phyloP scores from a whole-genome alignment of 2,329 filamentous ascomycete species.

The Aureobasidium sp. region DNA sequence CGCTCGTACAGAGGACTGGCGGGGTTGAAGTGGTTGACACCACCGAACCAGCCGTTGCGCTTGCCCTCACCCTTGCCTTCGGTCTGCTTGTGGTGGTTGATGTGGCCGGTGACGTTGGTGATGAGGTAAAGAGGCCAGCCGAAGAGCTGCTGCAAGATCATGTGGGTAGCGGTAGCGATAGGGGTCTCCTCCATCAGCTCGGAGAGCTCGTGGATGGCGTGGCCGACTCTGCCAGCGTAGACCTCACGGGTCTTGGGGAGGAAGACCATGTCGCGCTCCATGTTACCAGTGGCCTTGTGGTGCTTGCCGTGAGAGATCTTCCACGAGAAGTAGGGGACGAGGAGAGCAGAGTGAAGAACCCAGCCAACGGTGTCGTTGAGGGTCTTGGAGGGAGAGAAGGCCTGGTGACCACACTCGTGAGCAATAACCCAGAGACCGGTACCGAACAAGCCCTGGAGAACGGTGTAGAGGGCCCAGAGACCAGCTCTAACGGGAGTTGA shows the following conservation, averaged over 20 bases:
- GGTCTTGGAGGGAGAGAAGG: no score
- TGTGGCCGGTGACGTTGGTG: slow-evolving; percentile 44
- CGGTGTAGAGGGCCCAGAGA: slow-evolving; percentile 60
- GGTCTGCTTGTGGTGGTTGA: slow-evolving; percentile 81
- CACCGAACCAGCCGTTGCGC: slow-evolving; percentile 66
- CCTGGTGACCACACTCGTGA: no score
- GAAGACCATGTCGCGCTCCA: no score
- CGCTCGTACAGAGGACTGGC: slow-evolving; percentile 83
- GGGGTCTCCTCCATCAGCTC: slow-evolving; percentile 95
- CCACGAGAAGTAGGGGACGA: no score
- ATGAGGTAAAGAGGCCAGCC: no score
- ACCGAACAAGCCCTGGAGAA: slow-evolving; percentile 84
- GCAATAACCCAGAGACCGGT: slow-evolving; percentile 49
- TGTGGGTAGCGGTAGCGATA: slow-evolving; percentile 63
- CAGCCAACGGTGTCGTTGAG: no score
- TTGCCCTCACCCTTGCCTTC: slow-evolving; percentile 94
- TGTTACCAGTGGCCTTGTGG: no score
- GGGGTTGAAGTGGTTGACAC: slow-evolving; percentile 94
- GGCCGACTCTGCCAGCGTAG: slow-evolving; percentile 67
- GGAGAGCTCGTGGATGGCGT: slow-evolving; percentile 67
- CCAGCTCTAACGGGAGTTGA: slow-evolving; percentile 56
- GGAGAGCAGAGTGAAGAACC: no score
- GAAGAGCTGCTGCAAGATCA: slow-evolving; percentile 54
- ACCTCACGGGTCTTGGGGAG: slow-evolving; percentile 63
- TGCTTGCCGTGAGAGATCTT: no score